Evolutionary conservation across 495 filamentous ascomycete species (phyloP), one percentile per base, ranked within the genome.

Genomic region (Trichoderma erinaceum): DNA sequence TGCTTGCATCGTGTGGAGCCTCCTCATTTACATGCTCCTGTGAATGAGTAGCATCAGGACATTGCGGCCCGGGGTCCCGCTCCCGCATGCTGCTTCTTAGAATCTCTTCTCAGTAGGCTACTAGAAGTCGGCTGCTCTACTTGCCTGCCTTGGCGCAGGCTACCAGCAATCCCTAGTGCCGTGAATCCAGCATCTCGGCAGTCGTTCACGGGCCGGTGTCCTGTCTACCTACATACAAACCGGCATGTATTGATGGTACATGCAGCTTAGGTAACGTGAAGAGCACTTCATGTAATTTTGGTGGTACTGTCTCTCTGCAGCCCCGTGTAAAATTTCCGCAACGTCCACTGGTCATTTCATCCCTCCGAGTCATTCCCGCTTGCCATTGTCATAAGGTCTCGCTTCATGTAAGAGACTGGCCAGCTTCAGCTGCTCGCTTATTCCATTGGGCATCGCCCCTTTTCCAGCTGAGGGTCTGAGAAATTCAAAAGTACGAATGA

Each of bases 1-100:
- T 16, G 44, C 15, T 48, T n/a, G 13, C 44, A 48, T 48, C 18
- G n/a, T 48, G 44, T 48, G 44, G 44, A 48, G n/a, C 44, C 44
- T 48, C 44, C n/a, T n/a, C 13, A 15, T 48, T 48, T n/a, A 3
- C 35, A 38, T 48, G 44, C 44, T 38, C 44, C 44, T 48, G 44
- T 48, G 44, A 48, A 48, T 16, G 44, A 16, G 13, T 16, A 11
- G 21, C 23, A 25, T 61, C 52, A 61, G 56, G 56, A 32, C n/a
- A 15, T 4, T 61, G 56, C 56, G 56, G 56, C 56, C 56, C 56
- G 56, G 27, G 23, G 3, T 61, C 56, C 56, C 56, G 56, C 56
- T 61, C 25, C 56, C 27, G 23, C 27, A 61, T 38, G 56, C 56
- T 29, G 44, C 44, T 48, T n/a, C 44, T 15, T 16, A 11, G 44